A percentile compares a stretch with the other conserved stretches of the same genome.
These are phyloP conservation scores for Cymbopogon flexuosus DNA, from an alignment of 202 grass and related monocot species.

Conservation along the genomic window DNA sequence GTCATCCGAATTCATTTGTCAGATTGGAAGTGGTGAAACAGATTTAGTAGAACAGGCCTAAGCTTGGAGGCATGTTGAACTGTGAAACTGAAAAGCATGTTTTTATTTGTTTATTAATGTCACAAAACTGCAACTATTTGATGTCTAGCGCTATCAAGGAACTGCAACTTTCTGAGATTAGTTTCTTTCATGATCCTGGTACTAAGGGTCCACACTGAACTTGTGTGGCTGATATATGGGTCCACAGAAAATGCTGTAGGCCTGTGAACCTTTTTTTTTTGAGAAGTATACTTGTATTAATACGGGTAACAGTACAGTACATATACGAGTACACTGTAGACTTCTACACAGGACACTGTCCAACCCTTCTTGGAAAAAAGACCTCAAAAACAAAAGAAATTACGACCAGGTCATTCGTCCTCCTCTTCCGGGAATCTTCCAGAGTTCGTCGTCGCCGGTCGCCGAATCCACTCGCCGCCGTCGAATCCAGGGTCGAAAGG, in stretches of 20 bases:
- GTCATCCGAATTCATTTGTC: background rate
- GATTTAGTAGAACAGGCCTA: background rate
- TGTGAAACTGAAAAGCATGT: background rate
- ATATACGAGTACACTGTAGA: no score
- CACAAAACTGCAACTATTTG: background rate
- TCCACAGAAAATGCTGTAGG: background rate
- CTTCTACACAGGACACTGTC: no score
- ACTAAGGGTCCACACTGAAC: background rate
- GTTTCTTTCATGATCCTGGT: background rate
- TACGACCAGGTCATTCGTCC: no score
- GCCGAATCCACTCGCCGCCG: no score
- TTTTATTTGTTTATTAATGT: background rate
- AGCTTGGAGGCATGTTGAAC: no score
- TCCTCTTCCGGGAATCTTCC: no score
- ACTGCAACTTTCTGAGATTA: background rate
- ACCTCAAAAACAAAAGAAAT: no score
- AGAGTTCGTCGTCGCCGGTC: no score
- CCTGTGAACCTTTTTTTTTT: background rate
- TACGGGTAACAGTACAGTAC: no score
- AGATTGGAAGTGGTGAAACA: background rate
- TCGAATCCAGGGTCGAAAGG: no score
- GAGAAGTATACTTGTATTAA: no score
- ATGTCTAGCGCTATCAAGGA: background rate
- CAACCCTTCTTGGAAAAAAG: no score
- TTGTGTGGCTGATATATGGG: background rate